Base-by-base conservation (phyloP, 116 monocot species). In the Iris pallida region DNA sequence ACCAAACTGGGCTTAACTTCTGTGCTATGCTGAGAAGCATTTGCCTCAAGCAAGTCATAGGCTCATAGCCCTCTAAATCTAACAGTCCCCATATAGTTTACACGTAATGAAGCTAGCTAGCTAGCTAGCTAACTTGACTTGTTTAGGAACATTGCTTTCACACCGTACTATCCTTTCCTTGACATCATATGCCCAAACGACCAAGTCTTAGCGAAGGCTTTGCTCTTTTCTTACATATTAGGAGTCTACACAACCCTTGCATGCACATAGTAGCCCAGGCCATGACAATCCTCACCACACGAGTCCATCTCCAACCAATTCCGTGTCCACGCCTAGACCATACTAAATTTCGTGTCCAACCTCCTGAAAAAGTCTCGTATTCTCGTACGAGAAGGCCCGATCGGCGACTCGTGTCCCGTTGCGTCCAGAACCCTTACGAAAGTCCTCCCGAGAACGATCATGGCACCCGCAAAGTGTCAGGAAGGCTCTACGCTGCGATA, bases 131-230 rank as follows among this genome's bases (percentile, higher is more conserved):
- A 30, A 30, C 30, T 30, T 30, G 30, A 30, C 30, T 30, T 30
- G 30, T 30, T 41, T 60, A 0, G 7, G 62, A 43, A n/a, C 62
- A 62, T 62, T 62, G 62, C 62, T 62, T 62, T 62, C 62, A 62
- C 62, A 42, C 42, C 43, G 14, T 62, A 62, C 45, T 62, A 62
- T 62, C 44, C 62, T 15, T 62, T 62, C 15, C 62, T 62, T 62
- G 44, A 19, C 30, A 60, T 60, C 18, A 8, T 60, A 18, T 0
- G 8, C 15, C 16, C 15, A 20, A 58, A 58, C 20, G 8, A 20
- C n/a, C 3, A 58, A 4, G 58, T 15, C 58, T 30, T 30, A 30
- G 30, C 30, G 0, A 30, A 30, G 30, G 30, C 2, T 30, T 30
- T 30, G 30, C 30, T 30, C 30, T 30, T 30, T 30, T 3, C 30